Conservation (phyloP, 345 rosid species). For the Ailanthus altissimus region DNA sequence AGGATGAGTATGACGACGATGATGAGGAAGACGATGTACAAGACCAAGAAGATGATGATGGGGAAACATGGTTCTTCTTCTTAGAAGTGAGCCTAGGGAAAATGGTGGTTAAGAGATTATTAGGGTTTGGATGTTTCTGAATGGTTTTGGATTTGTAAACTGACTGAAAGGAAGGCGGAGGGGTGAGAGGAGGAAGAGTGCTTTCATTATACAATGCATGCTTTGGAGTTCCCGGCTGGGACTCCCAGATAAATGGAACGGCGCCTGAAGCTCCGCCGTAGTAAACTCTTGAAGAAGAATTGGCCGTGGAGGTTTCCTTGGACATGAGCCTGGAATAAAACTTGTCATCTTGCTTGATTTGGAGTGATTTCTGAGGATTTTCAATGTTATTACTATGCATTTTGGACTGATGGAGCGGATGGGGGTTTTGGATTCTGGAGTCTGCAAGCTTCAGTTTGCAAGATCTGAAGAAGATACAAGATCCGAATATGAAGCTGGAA, state of each 20-base stretch:
- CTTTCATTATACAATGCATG: constrained; percentile 28
- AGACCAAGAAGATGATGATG: constrained; percentile 45
- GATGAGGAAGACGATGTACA: constrained; percentile 42
- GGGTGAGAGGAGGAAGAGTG: constrained; percentile 51
- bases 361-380: constrained; percentile 19
- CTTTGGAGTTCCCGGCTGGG: constrained; percentile 87
- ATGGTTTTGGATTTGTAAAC: constrained; percentile 24
- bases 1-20: constrained; percentile 39
- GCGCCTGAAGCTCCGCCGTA: constrained; percentile 63
- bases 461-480: constrained; percentile 25
- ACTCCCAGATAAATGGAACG: constrained; percentile 80
- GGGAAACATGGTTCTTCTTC: constrained; percentile 34
- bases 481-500: constrained; percentile 36
- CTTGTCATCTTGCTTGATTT: constrained; percentile 47
- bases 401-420: constrained; percentile 14
- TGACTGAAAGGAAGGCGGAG: constrained; percentile 55
- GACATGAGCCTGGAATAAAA: constrained; percentile 62
- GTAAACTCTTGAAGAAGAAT: constrained; percentile 68
- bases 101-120: constrained; percentile 19
- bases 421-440: not conserved
- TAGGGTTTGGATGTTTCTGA: constrained; percentile 30
- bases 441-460: not conserved
- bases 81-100: constrained; percentile 20
- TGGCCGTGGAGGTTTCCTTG: constrained; percentile 56
- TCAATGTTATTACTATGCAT: constrained; percentile 24